Base-by-base conservation (phyloP, 2,329 filamentous ascomycete species). In the Rachicladosporium sp. region DNA sequence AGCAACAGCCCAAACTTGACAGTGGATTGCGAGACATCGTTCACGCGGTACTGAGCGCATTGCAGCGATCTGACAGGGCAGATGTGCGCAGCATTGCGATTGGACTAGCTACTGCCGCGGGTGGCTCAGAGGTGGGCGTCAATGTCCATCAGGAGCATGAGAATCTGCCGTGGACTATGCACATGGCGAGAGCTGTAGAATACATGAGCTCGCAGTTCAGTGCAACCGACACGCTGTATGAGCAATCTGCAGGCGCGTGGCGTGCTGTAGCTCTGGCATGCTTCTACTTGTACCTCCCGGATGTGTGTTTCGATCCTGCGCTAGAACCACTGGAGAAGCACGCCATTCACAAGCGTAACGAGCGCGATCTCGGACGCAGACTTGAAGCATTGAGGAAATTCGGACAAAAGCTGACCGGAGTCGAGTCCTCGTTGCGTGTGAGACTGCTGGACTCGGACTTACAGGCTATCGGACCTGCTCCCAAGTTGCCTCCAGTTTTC, bases 231-330 rank as follows among this genome's bases (percentile, higher is more conserved):
- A 27, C 23, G 7, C 23, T 6, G 23, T 8, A 8, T 27, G 23
- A 27, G 23, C 5, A 6, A 27, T 27, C 23, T 27, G 23, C 23
- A 27, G 23, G 23, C 23, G 23, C 23, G 6, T 27, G 23, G 23
- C 23, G 23, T 27, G 23, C 23, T 6, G 7, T 27, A 27, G 23
- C 23, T 27, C 23, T 27, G 23, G 23, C 23, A 27, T 27, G 23
- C 23, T 27, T 27, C 23, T 27, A 27, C 23, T 27, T 27, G 2
- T 95, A 89, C 54, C 78, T 96, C 2, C 88, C 93, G 0, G 81
- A 93, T 58, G 79, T 80, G 48, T 73, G 82, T 3, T 91, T 89
- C 52, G 91, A 98, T 58, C 91, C 91, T 1, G 77, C 76, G 2
- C 57, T 78, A 29, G 66, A 65, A 36, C 62, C 73, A 5, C 67